Base-by-base conservation (phyloP, 805 yeast species). In the Sugiyamaella floridensis region DNA sequence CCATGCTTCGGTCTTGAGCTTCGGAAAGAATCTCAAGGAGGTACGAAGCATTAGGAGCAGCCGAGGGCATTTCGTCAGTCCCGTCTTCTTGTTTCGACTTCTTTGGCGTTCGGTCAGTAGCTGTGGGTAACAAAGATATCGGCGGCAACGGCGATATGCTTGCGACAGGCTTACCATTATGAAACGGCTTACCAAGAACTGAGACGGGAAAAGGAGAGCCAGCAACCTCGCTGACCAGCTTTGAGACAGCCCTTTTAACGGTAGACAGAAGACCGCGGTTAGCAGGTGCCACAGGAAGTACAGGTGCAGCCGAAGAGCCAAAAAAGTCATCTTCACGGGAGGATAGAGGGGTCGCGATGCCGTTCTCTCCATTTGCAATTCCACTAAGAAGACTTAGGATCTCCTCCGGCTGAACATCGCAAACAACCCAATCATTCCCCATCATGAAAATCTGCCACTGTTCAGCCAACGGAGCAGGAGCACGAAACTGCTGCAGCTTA, bases 371-470 rank as follows among this genome's bases (percentile, higher is more conserved):
- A 10, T 14, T 40, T 6, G 54, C n/a, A 54, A 44, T 11, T 12
- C 48, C 42, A 34, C 45, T 40, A 14, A 51, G 22, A 28, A 32
- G 55, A 16, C 55, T 58, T 43, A 58, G 48, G 11, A 60, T 43
- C 4, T 49, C 43, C 48, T 61, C 60, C 10, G 55, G 55, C 22
- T 59, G 60, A 5, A 66, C 51, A 22, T 66, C 69, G 16, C 59
- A 58, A 7, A 67, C 58, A 1, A 57, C 56, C 0, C 67, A 67
- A 20, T 64, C 66, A 2, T 43, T 58, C 26, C 62, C 67, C 14
- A 67, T 57, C 41, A 59, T 58, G 55, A 67, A 67, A 2, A 67
- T 61, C 51, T 67, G 70, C 71, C 71, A 67, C 15, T 61, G 49
- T 37, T 60, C 63, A 3, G 45, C 20, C 28, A 52, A 14, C 8